Evolutionary conservation across 768 basidiomycete species (phyloP).

Genomic region (Podaxis pistillaris): DNA sequence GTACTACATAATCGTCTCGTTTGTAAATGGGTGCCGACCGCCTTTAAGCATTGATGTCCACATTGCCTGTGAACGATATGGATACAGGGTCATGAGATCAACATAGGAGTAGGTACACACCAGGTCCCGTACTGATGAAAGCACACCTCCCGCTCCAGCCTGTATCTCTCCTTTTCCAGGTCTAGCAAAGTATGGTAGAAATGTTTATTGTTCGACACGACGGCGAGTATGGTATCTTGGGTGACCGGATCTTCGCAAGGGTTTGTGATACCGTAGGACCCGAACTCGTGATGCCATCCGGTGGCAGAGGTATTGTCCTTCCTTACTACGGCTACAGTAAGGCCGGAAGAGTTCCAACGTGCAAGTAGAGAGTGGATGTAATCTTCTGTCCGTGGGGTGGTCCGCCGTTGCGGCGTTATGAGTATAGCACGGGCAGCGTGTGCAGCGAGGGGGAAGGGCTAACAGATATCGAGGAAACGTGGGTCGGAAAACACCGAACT

Average conservation of each 20-base stretch:
- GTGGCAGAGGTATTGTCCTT: slow-evolving; percentile 26
- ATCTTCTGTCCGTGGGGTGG: slow-evolving; percentile 17
- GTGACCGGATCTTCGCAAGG: slow-evolving; percentile 34
- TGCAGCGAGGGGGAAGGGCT: background rate
- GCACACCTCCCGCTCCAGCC: slow-evolving; percentile 41
- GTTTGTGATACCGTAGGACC: slow-evolving; percentile 34
- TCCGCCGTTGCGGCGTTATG: too few relatives aligned
- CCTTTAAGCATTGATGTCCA: slow-evolving; percentile 42
- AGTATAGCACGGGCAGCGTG: background rate
- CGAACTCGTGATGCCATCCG: slow-evolving; percentile 38
- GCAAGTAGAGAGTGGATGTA: slow-evolving; percentile 27
- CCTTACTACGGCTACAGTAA: slow-evolving; percentile 38
- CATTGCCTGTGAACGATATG: slow-evolving; percentile 17
- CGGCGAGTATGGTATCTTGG: slow-evolving; percentile 42
- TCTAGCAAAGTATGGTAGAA: slow-evolving; percentile 37
- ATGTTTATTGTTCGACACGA: slow-evolving; percentile 45
- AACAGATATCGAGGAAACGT: too few relatives aligned
- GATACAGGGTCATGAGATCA: background rate
- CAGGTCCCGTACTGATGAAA: slow-evolving; percentile 39
- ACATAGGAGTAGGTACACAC: slow-evolving; percentile 19
- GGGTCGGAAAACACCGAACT: too few relatives aligned
- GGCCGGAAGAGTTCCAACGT: slow-evolving; percentile 37
- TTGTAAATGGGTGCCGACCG: slow-evolving; percentile 36
- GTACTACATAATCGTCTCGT: slow-evolving; percentile 31
- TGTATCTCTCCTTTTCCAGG: slow-evolving; percentile 37